Conservation (phyloP, 2,329 filamentous ascomycete genomes). For the Diaporthe ampelina region DNA sequence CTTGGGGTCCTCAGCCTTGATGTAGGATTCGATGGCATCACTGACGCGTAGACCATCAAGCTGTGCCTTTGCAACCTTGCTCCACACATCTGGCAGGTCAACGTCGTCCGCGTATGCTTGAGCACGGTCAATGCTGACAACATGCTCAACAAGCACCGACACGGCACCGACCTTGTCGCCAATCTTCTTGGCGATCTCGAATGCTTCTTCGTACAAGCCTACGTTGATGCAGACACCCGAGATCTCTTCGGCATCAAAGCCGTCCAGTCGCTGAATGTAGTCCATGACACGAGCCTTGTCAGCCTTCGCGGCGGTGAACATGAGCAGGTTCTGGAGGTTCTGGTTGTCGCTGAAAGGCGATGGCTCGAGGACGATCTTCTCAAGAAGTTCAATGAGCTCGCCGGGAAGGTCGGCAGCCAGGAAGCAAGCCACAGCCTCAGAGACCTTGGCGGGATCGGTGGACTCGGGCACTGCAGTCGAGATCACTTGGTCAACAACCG, state of each 20-base stretch:
- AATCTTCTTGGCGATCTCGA: conserved; percentile 99
- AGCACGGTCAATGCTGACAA: conserved; percentile 97
- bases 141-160: conserved; percentile 93
- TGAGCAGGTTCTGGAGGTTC: conserved; percentile 94
- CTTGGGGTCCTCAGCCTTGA: conserved; percentile 90
- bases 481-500: conserved; percentile 95
- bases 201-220: conserved; percentile 95
- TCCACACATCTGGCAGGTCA: conserved; percentile 96
- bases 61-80: conserved; percentile 97
- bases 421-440: conserved; percentile 93
- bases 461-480: conserved; percentile 95
- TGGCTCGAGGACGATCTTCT: conserved; percentile 99
- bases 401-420: conserved; percentile 90
- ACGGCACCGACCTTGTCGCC: conserved; percentile 88
- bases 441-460: conserved; percentile 93
- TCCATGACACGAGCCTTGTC: conserved; percentile 96
- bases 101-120: conserved; percentile 96
- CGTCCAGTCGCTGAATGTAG: conserved; percentile 92
- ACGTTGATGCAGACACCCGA: conserved; percentile 94
- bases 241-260: conserved; percentile 93
- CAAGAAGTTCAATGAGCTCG: conserved; percentile 95
- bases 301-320: conserved; percentile 96
- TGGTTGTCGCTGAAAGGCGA: conserved; percentile 98
- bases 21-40: conserved; percentile 96
- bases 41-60: conserved; percentile 93